Evolutionary conservation across 768 basidiomycete genomes (phyloP), one percentile per base, ranked within the genome.

Genomic region (Coprinopsis cinerea): DNA sequence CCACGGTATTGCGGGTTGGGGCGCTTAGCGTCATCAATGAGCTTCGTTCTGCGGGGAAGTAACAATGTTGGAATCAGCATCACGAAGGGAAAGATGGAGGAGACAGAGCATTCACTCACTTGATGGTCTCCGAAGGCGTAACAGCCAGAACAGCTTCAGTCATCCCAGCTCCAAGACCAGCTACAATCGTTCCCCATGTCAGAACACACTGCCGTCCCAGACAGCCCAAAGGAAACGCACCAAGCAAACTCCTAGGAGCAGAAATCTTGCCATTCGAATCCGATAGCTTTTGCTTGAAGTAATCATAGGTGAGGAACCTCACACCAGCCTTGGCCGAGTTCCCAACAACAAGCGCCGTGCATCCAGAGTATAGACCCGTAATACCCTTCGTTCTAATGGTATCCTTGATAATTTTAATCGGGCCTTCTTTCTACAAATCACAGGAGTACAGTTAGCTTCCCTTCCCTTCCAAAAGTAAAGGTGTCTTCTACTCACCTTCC

Each of bases 111-210:
- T 17, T 34, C 26, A 67, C 88, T 35, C 42, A 94, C 95, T 99
- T 99, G 74, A 98, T 96, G 0, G 95, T 98, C 65, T 99, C 95
- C 11, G 91, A 93, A 2, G 95, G 95, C 0, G 95, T 98, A 2
- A 99, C 95, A 1, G 95, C 95, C 49, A 97, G 81, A 18, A 97
- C 63, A 0, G 95, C 92, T 65, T 98, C 95, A 59, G 74, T 85
- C 82, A 92, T 81, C 2, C 95, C 95, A 1, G 95, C 95, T 25
- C 86, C 85, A 10, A 90, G 69, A 25, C 88, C 88, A 52, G 88
- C 88, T 82, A 22, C n/a, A n/a, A n/a, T n/a, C n/a, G n/a, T n/a
- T n/a, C n/a, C n/a, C n/a, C n/a, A n/a, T n/a, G n/a, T n/a, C n/a
- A n/a, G n/a, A n/a, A n/a, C n/a, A n/a, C n/a, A n/a, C n/a, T n/a